A percentile compares a stretch with the other conserved stretches of the same genome.
phyloP scores from a whole-genome alignment of 768 basidiomycete genomes.

The Termitomyces sp. region DNA sequence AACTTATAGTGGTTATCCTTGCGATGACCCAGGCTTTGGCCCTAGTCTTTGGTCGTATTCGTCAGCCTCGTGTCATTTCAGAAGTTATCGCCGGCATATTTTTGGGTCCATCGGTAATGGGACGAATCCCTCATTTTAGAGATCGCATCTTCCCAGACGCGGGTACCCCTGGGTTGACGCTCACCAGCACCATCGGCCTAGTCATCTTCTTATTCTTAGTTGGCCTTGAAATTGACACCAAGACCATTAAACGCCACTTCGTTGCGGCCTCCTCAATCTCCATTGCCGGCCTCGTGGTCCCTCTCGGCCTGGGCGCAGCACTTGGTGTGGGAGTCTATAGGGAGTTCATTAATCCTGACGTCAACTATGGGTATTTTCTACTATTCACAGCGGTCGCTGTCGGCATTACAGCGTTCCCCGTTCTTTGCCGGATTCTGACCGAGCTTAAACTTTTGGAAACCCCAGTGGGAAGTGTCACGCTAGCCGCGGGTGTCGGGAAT shows the following conservation, averaged over 20 bases:
- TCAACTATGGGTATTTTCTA: slow-evolving; percentile 77
- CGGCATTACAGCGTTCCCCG: slow-evolving; percentile 80
- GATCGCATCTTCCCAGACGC: slow-evolving; percentile 51
- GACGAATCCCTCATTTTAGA: slow-evolving; percentile 72
- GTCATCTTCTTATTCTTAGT: slow-evolving; percentile 83
- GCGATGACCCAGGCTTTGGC: slow-evolving; percentile 71
- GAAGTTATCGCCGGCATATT: slow-evolving; percentile 91
- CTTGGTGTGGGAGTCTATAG: slow-evolving; percentile 70
- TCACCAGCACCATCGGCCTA: slow-evolving; percentile 75
- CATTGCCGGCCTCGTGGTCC: slow-evolving; percentile 64
- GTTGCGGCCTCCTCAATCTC: slow-evolving; percentile 57
- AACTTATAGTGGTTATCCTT: slow-evolving; percentile 68
- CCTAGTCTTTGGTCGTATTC: slow-evolving; percentile 61
- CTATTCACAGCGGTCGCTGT: slow-evolving; percentile 86
- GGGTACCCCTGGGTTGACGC: slow-evolving; percentile 55
- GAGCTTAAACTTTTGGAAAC: slow-evolving; percentile 81
- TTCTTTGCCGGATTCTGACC: slow-evolving; percentile 80
- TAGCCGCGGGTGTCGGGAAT: slow-evolving; percentile 82
- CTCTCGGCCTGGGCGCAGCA: slow-evolving; percentile 79
- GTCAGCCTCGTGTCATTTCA: slow-evolving; percentile 88
- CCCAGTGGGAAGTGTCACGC: slow-evolving; percentile 73
- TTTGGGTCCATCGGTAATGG: slow-evolving; percentile 75
- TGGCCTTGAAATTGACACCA: slow-evolving; percentile 78
- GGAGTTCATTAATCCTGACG: slow-evolving; percentile 52
- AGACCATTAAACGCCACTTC: slow-evolving; percentile 62